phyloP scores from a whole-genome alignment of 148 eudicot species.

The Chenopodium formosanum region DNA sequence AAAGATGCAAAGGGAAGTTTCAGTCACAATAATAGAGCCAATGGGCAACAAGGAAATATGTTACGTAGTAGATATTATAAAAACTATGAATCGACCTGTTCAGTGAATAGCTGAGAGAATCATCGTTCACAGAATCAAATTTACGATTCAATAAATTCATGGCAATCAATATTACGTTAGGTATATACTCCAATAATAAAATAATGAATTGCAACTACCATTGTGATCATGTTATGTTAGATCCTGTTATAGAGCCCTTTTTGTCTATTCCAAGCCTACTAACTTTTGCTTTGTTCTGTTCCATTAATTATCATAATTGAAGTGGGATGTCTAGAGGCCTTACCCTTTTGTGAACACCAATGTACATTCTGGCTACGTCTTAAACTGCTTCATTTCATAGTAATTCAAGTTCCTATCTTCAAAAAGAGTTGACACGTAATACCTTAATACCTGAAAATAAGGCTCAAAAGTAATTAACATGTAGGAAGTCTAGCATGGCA shows the following conservation, averaged over 20 bases:
- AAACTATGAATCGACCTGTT: background rate
- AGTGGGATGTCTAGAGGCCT: conserved; percentile 3
- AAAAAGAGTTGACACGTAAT: background rate
- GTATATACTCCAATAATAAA: background rate
- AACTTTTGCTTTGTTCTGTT: background rate
- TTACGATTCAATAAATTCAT: no score
- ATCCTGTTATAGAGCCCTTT: background rate
- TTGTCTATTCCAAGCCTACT: background rate
- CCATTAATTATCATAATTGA: background rate
- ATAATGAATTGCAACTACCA: background rate
- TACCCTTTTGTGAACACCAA: background rate
- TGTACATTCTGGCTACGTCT: background rate
- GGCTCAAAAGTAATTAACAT: conserved; percentile 10
- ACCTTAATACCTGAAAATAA: conserved; percentile 30
- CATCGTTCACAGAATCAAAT: background rate
- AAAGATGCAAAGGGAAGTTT: background rate
- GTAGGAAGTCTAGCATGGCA: no score
- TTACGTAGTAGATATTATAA: background rate
- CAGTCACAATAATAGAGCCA: background rate
- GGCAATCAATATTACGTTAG: background rate
- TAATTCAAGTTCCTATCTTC: conserved; percentile 8
- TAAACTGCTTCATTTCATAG: conserved; percentile 5
- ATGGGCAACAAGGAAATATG: background rate
- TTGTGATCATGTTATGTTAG: background rate
- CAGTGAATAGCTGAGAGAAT: background rate